These are phyloP conservation scores for Candida succiphila DNA, from an alignment of 805 yeast species.

Conservation along the genomic window DNA sequence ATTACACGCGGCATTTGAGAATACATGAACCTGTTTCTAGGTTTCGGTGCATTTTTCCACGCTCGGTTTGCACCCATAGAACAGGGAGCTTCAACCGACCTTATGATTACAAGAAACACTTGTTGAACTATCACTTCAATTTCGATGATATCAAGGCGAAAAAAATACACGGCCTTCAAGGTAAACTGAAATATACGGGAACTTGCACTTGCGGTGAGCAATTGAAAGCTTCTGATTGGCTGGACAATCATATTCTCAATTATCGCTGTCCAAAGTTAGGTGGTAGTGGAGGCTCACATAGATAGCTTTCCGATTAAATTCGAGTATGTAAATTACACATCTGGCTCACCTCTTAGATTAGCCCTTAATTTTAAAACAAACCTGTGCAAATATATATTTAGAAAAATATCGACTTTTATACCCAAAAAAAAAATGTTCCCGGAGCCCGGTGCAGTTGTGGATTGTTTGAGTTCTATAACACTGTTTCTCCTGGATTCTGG, in stretches of 20 bases:
- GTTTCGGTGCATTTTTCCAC: constrained; percentile 49
- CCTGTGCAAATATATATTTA: too few species aligned
- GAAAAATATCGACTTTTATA: too few species aligned
- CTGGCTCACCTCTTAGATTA: too few species aligned
- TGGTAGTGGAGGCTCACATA: too few species aligned
- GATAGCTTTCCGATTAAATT: too few species aligned
- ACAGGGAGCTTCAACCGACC: constrained; percentile 58
- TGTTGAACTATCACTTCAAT: constrained; percentile 48
- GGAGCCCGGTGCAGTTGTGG: too few species aligned
- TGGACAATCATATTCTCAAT: constrained; percentile 41
- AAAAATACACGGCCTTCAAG: constrained; percentile 38
- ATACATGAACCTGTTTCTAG: constrained; percentile 50
- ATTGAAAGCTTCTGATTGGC: constrained; percentile 44
- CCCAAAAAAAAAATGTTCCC: too few species aligned
- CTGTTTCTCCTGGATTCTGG: too few species aligned
- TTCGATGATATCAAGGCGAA: constrained; percentile 38
- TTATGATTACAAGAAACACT: constrained; percentile 58
- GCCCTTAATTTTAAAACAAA: too few species aligned
- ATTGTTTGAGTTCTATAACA: too few species aligned
- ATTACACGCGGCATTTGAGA: constrained; percentile 51
- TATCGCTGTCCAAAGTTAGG: constrained; percentile 1
- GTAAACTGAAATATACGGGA: constrained; percentile 41
- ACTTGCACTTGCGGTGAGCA: constrained; percentile 43
- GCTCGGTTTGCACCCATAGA: constrained; percentile 44
- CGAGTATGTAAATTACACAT: too few species aligned